Percentiles rank a stretch among this genome's conserved stretches.
These are phyloP conservation scores for Coemansia sp. DNA, from an alignment of 192 early-diverging fungal genomes.

Conservation along the genomic window DNA sequence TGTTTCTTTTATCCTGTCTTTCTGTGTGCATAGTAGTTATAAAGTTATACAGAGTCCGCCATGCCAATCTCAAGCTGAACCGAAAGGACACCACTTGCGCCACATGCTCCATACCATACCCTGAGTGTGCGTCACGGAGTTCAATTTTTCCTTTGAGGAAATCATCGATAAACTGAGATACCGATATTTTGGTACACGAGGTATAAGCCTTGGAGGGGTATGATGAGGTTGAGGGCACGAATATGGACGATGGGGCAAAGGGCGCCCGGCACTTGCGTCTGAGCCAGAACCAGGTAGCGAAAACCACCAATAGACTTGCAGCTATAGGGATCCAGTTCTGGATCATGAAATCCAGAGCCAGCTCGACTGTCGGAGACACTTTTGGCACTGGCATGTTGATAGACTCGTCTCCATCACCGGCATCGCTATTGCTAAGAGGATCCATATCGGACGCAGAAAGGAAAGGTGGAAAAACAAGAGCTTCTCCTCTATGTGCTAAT, in stretches of 20 bases:
- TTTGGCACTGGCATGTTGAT: not conserved
- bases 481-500: too few relatives aligned
- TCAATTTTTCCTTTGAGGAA: conserved; percentile 44
- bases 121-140: conserved; percentile 47
- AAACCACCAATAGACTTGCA: conserved; percentile 14
- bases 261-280: conserved; percentile 20
- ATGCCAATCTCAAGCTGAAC: conserved; percentile 19
- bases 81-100: conserved; percentile 38
- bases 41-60: conserved; percentile 21
- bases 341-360: not conserved
- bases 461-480: too few relatives aligned
- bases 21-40: conserved; percentile 24
- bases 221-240: conserved; percentile 50
- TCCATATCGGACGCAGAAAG: too few relatives aligned
- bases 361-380: not conserved
- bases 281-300: conserved; percentile 25
- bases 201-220: conserved; percentile 47
- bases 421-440: too few relatives aligned
- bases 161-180: conserved; percentile 39
- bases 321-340: conserved; percentile 21
- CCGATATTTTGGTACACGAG: conserved; percentile 29
- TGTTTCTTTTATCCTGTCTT: conserved; percentile 14
- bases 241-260: conserved; percentile 26
- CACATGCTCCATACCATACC: conserved; percentile 33
- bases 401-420: too few relatives aligned